phyloP scores from a whole-genome alignment of 1,139 yeast species.

The Candida sp. region DNA sequence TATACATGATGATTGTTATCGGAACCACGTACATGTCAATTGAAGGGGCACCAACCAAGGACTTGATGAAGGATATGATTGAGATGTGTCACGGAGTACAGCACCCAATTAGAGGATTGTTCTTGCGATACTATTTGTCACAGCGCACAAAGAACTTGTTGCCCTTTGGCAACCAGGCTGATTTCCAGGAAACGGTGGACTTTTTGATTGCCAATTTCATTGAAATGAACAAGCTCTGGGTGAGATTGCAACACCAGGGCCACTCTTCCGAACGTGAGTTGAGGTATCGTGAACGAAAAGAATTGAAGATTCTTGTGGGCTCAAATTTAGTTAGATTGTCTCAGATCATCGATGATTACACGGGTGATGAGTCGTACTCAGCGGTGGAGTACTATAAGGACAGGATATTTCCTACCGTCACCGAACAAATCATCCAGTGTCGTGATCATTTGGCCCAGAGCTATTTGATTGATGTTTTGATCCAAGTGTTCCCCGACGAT shows the following conservation, averaged over 20 bases:
- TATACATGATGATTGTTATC: slow-evolving; percentile 93
- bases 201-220: slow-evolving; percentile 87
- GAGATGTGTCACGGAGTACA: slow-evolving; percentile 99
- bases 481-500: slow-evolving; percentile 94
- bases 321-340: slow-evolving; percentile 89
- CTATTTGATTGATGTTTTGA: slow-evolving; percentile 84
- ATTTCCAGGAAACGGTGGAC: slow-evolving; percentile 65
- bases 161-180: slow-evolving; percentile 50
- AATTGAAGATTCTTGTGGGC: slow-evolving; percentile 90
- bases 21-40: slow-evolving; percentile 89
- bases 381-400: slow-evolving; percentile 56
- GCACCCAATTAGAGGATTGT: slow-evolving; percentile 90
- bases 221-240: slow-evolving; percentile 99
- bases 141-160: slow-evolving; percentile 81
- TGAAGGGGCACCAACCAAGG: slow-evolving; percentile 80
- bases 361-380: slow-evolving; percentile 52
- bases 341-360: slow-evolving; percentile 75
- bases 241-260: slow-evolving; percentile 94
- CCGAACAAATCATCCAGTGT: slow-evolving; percentile 94
- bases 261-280: slow-evolving; percentile 82
- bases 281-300: slow-evolving; percentile 81
- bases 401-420: slow-evolving; percentile 73
- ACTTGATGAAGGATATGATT: slow-evolving; percentile 93
- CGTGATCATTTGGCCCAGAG: slow-evolving; percentile 92
- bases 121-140: slow-evolving; percentile 84